Evolutionary conservation across 1,139 yeast species (phyloP), one percentile per base, ranked within the genome.

Genomic region (Protomyces gravidus): DNA sequence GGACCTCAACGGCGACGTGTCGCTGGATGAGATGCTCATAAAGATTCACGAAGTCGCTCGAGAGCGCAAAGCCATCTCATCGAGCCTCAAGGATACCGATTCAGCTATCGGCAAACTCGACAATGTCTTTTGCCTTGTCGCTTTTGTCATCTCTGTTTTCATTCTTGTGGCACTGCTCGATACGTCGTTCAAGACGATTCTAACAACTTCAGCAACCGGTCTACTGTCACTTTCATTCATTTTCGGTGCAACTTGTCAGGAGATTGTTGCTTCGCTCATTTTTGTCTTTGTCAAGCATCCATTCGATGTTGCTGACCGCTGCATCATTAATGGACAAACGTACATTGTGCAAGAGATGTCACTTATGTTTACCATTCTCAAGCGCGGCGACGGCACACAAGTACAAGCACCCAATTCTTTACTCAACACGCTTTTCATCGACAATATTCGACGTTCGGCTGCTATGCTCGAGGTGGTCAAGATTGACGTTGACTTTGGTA

Each of bases 271-370:
- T 11, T 72, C 77, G 1, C 73, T 76, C 61, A 71, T 75, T 6
- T 75, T 73, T 62, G 63, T 75, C 60, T 75, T 75, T 60, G 76
- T 73, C 60, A 75, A 75, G 67, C 78, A 75, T 60, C 78, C 78
- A 2, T 66, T 69, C 59, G 78, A 75, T 62, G 73, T 74, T n/a
- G 77, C 77, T 21, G 78, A 75, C 53, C 65, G 73, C 49, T 73
- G 74, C 13, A 67, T 67, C 51, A 70, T 74, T 50, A 60, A 59
- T 25, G 65, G 59, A 30, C 62, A 65, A 5, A 62, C 61, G 11
- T 67, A 73, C 68, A 61, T 63, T 2, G 77, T 73, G 26, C 63
- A 65, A 9, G 73, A 74, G 50, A 65, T 75, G 51, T 71, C 75
- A 15, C 69, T 75, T 25, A 66, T 74, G 60, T 74, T 70, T 61